Base-by-base conservation (phyloP, 345 rosid genomes). In the Gossypium ekmanianum region DNA sequence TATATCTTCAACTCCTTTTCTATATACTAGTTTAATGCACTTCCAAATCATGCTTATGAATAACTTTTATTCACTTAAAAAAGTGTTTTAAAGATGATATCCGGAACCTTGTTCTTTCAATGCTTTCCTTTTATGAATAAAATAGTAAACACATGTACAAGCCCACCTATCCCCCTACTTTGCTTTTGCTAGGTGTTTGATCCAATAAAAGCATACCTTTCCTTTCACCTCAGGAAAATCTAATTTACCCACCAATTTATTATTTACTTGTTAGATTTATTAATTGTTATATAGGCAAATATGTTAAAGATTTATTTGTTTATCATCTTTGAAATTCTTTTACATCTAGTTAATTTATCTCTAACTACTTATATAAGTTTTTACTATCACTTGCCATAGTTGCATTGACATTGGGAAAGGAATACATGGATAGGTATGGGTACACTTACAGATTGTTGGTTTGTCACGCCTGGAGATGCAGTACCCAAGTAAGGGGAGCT, bases 401-500 rank as follows among this genome's bases (percentile, higher is more conserved):
- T 48, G 72, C 67, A 34, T 69, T 47, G 78, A 67, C 61, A 34
- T 74, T 47, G 78, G 68, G 76, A 39, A 77, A 62, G 43, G 29
- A 58, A 2, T 9, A n/a, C 4, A n/a, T 64, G 26, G 7, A n/a
- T 41, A 29, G 2, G 39, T 74, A 67, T 55, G 24, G 74, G 71
- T 68, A 75, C 41, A 34, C 90, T 87, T 72, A 84, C 88, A 81
- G 81, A 74, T 7, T 83, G 82, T 26, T 84, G 87, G 77, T 58
- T 84, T 75, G 84, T 84, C 66, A 76, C 61, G 77, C 77, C 81
- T 68, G 86, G 47, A 48, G 89, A 79, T 57, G 83, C 54, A 70
- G 77, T 74, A 58, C 48, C 80, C 87, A 87, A 66, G 83, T 85
- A 87, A 73, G 90, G 87, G 13, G 82, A 80, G 83, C 85, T 83